Percentiles rank a stretch among this genome's conserved stretches.
Conservation (phyloP, 495 filamentous ascomycete genomes). For the Hypoxylon cercidicola region DNA sequence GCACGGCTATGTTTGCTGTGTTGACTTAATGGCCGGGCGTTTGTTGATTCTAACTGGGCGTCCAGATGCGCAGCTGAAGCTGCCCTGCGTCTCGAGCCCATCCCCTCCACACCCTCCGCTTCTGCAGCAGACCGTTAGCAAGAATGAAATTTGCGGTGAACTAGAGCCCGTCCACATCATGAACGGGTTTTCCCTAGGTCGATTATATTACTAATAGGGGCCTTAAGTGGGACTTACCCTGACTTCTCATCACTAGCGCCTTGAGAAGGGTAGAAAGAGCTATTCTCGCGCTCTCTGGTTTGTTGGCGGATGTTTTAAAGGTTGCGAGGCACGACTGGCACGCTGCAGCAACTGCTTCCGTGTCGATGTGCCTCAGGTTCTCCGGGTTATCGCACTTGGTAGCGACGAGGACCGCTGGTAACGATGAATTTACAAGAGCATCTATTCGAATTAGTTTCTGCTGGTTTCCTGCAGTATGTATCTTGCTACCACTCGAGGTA, state of each 20-base stretch:
- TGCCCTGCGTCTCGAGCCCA: constrained; percentile 49
- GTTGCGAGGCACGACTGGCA: constrained; percentile 71
- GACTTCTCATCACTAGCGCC: constrained; percentile 69
- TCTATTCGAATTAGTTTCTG: constrained; percentile 59
- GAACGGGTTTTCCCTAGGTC: background rate
- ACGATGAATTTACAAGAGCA: constrained; percentile 69
- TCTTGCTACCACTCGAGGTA: constrained; percentile 8
- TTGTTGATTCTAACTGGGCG: constrained; percentile 53
- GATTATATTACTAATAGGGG: background rate
- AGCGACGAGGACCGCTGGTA: constrained; percentile 81
- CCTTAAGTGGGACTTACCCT: constrained; percentile 65
- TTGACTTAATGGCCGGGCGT: constrained; percentile 61
- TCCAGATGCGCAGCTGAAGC: constrained; percentile 65
- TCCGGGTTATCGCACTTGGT: constrained; percentile 84
- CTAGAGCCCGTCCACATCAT: background rate
- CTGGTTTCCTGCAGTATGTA: constrained; percentile 30
- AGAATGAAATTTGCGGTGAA: constrained; percentile 5
- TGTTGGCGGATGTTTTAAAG: constrained; percentile 75
- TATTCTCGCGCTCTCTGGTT: constrained; percentile 77
- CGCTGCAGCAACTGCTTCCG: constrained; percentile 66
- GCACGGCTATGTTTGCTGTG: constrained; percentile 69
- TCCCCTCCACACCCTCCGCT: constrained; percentile 31
- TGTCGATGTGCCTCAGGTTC: constrained; percentile 67
- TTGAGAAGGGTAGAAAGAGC: constrained; percentile 81
- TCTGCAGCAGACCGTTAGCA: constrained; percentile 35